A percentile compares a stretch with the other conserved stretches of the same genome.
These are phyloP conservation scores for Cudoniella acicularis DNA, from an alignment of 495 filamentous ascomycete genomes.

Conservation along the genomic window DNA sequence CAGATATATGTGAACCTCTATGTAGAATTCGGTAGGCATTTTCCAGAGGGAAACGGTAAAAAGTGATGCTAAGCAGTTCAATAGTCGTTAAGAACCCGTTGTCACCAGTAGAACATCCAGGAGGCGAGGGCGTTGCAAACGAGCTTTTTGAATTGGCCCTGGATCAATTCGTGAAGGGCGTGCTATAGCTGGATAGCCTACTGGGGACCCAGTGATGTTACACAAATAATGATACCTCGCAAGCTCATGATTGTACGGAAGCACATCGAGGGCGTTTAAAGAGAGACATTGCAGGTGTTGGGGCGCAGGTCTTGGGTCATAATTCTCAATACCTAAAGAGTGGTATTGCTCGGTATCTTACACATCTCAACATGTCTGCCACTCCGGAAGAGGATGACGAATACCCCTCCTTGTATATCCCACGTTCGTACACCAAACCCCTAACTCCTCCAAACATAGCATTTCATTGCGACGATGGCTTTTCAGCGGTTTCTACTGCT, in stretches of 20 bases:
- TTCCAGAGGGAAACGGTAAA: conserved; percentile 1
- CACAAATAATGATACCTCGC: not conserved
- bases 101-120: conserved; percentile 83
- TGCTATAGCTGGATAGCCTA: conserved; percentile 11
- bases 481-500: conserved; percentile 35
- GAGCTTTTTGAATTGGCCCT: conserved; percentile 91
- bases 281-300: conserved; percentile 15
- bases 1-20: conserved; percentile 98
- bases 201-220: not conserved
- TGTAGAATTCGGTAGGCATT: conserved; percentile 79
- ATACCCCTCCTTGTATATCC: not conserved
- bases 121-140: conserved; percentile 84
- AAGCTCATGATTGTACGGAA: conserved; percentile 5
- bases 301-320: not conserved
- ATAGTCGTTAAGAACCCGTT: conserved; percentile 92
- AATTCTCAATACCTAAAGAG: conserved; percentile 1
- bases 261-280: conserved; percentile 1
- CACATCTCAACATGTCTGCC: conserved; percentile 9
- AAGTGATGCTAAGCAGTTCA: conserved; percentile 2
- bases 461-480: conserved; percentile 1
- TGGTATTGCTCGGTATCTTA: conserved; percentile 17
- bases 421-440: not conserved
- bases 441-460: not conserved
- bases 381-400: not conserved
- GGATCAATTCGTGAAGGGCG: conserved; percentile 70